These are phyloP conservation scores for Pulveroboletus sp. DNA, from an alignment of 768 basidiomycete genomes.

Conservation along the genomic window DNA sequence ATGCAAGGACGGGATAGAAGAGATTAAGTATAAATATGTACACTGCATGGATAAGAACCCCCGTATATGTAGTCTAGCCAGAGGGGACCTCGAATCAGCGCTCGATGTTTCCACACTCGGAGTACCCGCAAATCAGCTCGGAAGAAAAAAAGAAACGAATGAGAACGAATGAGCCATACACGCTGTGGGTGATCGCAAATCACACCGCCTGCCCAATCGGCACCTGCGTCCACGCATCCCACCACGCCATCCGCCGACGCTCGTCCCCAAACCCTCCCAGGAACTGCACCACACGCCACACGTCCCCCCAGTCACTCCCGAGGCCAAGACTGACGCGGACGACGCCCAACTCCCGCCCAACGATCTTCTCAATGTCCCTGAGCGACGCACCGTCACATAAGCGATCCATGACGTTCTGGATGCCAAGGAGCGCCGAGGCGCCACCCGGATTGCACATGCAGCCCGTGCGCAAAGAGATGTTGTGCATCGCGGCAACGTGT, in stretches of 20 bases:
- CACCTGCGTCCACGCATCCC: slow-evolving; percentile 36
- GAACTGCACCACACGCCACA: slow-evolving; percentile 53
- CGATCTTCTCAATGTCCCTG: slow-evolving; percentile 52
- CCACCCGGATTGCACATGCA: slow-evolving; percentile 90
- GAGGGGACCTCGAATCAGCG: no score
- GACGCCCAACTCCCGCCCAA: slow-evolving; percentile 69
- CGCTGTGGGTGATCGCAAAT: background rate
- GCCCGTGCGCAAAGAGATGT: slow-evolving; percentile 74
- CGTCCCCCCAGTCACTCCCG: slow-evolving; percentile 73
- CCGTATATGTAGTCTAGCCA: no score
- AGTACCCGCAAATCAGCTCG: no score
- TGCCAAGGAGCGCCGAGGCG: slow-evolving; percentile 64
- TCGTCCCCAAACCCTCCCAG: slow-evolving; percentile 42
- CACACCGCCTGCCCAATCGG: slow-evolving; percentile 35
- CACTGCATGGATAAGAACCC: no score
- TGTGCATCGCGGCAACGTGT: slow-evolving; percentile 55
- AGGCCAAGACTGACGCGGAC: slow-evolving; percentile 76
- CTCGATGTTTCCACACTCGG: no score
- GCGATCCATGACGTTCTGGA: slow-evolving; percentile 58
- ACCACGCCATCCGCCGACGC: slow-evolving; percentile 33
- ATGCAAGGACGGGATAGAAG: no score
- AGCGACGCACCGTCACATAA: slow-evolving; percentile 58
- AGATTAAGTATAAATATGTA: no score
- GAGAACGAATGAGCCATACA: background rate
- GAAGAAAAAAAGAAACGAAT: background rate